phyloP scores from a whole-genome alignment of 306 rosid species.

The Heteromeles arbutifolia region DNA sequence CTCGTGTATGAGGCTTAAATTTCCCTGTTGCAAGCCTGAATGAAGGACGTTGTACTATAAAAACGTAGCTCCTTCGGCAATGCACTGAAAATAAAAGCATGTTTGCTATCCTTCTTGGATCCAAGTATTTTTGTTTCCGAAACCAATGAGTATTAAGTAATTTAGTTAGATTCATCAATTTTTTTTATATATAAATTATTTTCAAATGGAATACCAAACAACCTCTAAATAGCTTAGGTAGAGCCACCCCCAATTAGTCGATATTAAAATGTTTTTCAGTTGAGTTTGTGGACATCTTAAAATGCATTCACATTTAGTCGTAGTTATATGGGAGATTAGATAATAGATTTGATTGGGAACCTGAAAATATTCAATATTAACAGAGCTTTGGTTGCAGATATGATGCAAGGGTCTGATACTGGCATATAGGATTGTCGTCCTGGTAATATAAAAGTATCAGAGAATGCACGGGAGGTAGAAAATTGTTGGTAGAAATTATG shows the following conservation, averaged over 20 bases:
- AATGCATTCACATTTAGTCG: background rate
- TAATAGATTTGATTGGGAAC: background rate
- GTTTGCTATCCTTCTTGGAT: too few relatives aligned
- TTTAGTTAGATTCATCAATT: too few relatives aligned
- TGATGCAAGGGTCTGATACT: background rate
- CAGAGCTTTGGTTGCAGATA: background rate
- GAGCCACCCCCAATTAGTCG: background rate
- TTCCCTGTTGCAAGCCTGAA: background rate
- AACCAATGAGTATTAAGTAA: too few relatives aligned
- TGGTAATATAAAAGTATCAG: background rate
- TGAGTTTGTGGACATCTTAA: background rate
- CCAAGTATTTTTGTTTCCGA: too few relatives aligned
- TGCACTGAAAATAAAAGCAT: background rate
- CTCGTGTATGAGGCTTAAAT: background rate
- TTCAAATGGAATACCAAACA: too few relatives aligned
- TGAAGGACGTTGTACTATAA: background rate
- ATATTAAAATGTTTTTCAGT: background rate
- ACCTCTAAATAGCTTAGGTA: too few relatives aligned
- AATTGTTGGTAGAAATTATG: background rate
- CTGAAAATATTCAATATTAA: background rate
- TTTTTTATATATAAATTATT: too few relatives aligned
- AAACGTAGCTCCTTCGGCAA: background rate
- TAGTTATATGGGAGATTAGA: background rate
- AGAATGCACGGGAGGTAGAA: background rate
- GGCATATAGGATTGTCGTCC: background rate